phyloP scores from a whole-genome alignment of 2,329 filamentous ascomycete species.

The Aspergillus brasiliensis region DNA sequence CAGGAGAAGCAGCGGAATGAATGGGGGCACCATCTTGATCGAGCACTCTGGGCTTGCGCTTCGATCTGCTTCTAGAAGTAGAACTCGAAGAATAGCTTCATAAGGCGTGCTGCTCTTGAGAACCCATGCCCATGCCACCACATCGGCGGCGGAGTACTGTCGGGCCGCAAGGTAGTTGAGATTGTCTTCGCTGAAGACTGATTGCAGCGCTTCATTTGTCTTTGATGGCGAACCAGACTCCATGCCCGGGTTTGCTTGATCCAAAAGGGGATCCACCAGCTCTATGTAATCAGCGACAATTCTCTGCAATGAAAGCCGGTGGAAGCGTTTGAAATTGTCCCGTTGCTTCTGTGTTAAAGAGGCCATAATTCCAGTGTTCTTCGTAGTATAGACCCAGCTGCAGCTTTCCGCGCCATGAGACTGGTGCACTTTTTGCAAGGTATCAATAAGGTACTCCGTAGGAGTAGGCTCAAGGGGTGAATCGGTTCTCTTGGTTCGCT shows the following conservation, averaged over 20 bases:
- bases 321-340: constrained; percentile 11
- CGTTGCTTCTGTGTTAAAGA: constrained; percentile 14
- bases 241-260: constrained; percentile 1
- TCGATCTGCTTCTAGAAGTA: constrained; percentile 31
- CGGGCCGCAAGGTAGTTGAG: constrained; percentile 33
- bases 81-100: constrained; percentile 41
- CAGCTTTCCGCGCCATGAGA: constrained; percentile 8
- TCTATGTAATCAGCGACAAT: constrained; percentile 44
- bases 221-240: constrained; percentile 4
- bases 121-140: constrained; percentile 52
- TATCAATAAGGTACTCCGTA: constrained; percentile 34
- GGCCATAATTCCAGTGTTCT: constrained; percentile 10
- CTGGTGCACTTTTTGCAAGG: constrained; percentile 27
- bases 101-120: constrained; percentile 40
- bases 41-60: constrained; percentile 4
- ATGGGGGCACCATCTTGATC: constrained; percentile 42
- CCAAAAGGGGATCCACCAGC: constrained; percentile 34
- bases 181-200: constrained; percentile 35
- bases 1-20: constrained; percentile 52
- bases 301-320: constrained; percentile 32
- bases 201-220: constrained; percentile 31
- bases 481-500: not conserved
- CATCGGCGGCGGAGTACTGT: constrained; percentile 42
- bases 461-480: constrained; percentile 23
- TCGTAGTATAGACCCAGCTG: constrained; percentile 11